Percentiles rank a stretch among this genome's conserved stretches.
Conservation (phyloP, 208 protist genomes). For the Herpetomonas tarakana region DNA sequence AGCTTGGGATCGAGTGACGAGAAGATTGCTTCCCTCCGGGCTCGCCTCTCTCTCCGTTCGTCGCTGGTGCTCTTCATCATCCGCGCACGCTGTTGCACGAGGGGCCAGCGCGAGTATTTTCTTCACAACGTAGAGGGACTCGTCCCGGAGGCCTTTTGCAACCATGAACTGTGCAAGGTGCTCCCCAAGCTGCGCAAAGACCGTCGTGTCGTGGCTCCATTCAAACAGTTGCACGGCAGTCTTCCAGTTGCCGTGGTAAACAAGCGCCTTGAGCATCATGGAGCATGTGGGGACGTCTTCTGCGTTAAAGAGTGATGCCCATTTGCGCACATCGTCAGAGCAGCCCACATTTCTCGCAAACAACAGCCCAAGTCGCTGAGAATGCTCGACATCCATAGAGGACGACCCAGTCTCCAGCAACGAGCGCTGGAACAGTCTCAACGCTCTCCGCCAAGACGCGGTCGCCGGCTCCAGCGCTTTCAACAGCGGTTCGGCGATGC, state of each 20-base stretch:
- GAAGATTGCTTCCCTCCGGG: no score
- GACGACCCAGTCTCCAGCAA: constrained; percentile 57
- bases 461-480: background rate
- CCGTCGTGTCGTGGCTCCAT: constrained; percentile 16
- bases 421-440: constrained; percentile 50
- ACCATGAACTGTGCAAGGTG: constrained; percentile 37
- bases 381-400: constrained; percentile 55
- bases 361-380: constrained; percentile 49
- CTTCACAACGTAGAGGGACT: constrained; percentile 5
- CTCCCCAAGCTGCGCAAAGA: constrained; percentile 20
- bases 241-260: constrained; percentile 53
- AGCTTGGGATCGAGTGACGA: background rate
- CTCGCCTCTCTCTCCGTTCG: no score
- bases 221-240: constrained; percentile 43
- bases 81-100: no score
- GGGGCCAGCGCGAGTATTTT: no score
- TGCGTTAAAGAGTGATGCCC: constrained; percentile 53
- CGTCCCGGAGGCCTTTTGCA: constrained; percentile 9
- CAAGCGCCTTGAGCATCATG: constrained; percentile 61
- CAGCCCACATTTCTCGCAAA: constrained; percentile 40
- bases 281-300: constrained; percentile 49
- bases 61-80: no score
- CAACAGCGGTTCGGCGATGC: constrained; percentile 9
- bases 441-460: constrained; percentile 42
- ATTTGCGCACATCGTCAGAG: constrained; percentile 33